Base-by-base conservation (phyloP, 345 rosid genomes). In the Eucalyptus curtisii region DNA sequence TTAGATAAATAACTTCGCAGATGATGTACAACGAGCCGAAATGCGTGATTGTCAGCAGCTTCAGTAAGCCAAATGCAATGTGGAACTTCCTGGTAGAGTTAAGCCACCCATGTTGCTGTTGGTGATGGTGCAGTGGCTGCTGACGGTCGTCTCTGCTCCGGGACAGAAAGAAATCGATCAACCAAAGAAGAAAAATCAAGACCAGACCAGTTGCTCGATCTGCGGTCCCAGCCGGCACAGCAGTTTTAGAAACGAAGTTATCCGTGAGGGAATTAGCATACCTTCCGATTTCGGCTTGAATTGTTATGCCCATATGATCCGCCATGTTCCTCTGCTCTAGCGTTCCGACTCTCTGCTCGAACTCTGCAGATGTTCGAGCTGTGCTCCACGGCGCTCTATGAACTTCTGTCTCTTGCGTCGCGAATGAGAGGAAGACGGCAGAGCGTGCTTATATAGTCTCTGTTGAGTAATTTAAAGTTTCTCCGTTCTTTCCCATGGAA, bases 131-230 rank as follows among this genome's bases (percentile, higher is more conserved):
- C 71, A 30, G 71, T 4, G 33, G 71, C 71, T 30, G 71, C 37
- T 1, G 71, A 7, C 30, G 0, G 2, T 0, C 37, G 0, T 61
- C 71, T 30, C 71, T 61, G 37, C 17, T 30, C 1, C 71, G 4
- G 71, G n/a, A 7, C 33, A 61, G 37, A 61, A 13, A 30, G 37
- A 61, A 61, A 30, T 61, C 16, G 71, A 61, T 59, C 14, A 59
- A 53, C 59, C 71, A 61, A 30, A 61, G 8, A 61, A 59, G 66
- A 59, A 59, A 25, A 61, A 61, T 61, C 33, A 61, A 61, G 71
- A 30, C 15, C 33, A 15, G 17, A 61, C 19, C 19, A 30, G 71
- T 13, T 61, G 71, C 71, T 61, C 19, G 17, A 61, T 31, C 71
- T 16, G 17, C 33, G 13, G 17, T 30, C 33, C 71, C 71, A 30